These are phyloP conservation scores for Xylaria sp. DNA, from an alignment of 2,329 filamentous ascomycete species.

Conservation along the genomic window DNA sequence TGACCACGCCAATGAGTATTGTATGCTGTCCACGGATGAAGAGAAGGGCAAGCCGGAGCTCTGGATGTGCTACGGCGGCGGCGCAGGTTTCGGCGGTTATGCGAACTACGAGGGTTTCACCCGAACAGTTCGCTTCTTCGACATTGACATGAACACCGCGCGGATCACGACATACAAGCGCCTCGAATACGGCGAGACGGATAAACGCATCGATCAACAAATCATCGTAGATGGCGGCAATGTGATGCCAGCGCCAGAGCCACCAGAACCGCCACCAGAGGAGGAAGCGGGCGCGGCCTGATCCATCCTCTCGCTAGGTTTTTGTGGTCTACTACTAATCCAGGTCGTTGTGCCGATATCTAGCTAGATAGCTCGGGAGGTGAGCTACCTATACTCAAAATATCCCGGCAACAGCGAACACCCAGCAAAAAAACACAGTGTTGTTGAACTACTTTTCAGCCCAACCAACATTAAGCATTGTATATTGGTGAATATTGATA, in stretches of 20 bases:
- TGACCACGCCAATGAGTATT: constrained; percentile 98
- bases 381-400: not conserved
- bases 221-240: constrained; percentile 73
- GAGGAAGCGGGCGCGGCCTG: constrained; percentile 12
- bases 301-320: not conserved
- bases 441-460: not conserved
- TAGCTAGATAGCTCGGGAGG: not conserved
- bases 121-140: constrained; percentile 86
- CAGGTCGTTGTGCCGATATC: not conserved
- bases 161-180: constrained; percentile 93
- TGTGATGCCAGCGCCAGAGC: constrained; percentile 42
- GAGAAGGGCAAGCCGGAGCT: constrained; percentile 70
- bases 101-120: constrained; percentile 89
- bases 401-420: not conserved
- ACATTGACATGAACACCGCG: constrained; percentile 91
- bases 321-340: not conserved
- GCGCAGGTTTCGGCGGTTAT: constrained; percentile 92
- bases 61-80: constrained; percentile 99
- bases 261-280: constrained; percentile 26
- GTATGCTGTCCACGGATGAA: constrained; percentile 72
- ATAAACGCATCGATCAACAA: constrained; percentile 68
- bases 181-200: constrained; percentile 72
- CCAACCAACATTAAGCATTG: constrained; percentile 2
- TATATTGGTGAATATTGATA: not conserved
- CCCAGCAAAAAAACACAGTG: not conserved